Evolutionary conservation across 139 green algal species (phyloP), one percentile per base, ranked within the genome.

Genomic region (Volvox africanus): DNA sequence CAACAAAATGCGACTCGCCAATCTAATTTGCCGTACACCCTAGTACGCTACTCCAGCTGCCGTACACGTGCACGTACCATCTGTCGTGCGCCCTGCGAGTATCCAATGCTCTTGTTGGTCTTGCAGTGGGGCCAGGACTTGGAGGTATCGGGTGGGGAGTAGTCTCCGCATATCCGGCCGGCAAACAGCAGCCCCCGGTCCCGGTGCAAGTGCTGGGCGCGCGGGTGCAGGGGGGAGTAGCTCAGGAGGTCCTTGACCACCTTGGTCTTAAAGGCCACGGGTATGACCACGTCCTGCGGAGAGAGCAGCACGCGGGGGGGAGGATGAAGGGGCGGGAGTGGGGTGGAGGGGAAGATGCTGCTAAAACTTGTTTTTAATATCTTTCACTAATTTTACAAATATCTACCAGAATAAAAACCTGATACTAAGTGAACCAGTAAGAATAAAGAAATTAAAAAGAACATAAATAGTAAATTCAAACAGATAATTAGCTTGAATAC

Each of bases 81-180:
- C 61, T 91, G 87, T 6, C 87, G 61, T 1, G 17, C 76, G 3
- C 87, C 87, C 61, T 91, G 87, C 13, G 61, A 80, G 61, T 91
- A 91, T 9, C 76, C 76, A 17, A 9, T 55, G 55, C 87, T 91
- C 28, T 28, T 32, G 14, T 86, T 44, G 13, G 87, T 91, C 24
- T 33, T 9, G 87, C 87, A 91, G 76, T 91, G 87, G 3, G 87
- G 87, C 87, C 76, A 86, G 61, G 61, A 36, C 36, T 61, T 44
- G 24, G 24, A 6, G 3, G 61, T 9, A 75, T 78, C 76, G 22
- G 87, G 87, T 28, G 2, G 18, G 19, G 2, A 24, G 22, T 32
- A 0, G 76, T 91, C 87, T 13, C 87, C 87, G 35, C 87, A 91
- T 14, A 91, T 79, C 61, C 87, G 87, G 14, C 87, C 87, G n/a